Evolutionary conservation across 495 filamentous ascomycete genomes (phyloP).

Genomic region (Gamarada debralockiae): DNA sequence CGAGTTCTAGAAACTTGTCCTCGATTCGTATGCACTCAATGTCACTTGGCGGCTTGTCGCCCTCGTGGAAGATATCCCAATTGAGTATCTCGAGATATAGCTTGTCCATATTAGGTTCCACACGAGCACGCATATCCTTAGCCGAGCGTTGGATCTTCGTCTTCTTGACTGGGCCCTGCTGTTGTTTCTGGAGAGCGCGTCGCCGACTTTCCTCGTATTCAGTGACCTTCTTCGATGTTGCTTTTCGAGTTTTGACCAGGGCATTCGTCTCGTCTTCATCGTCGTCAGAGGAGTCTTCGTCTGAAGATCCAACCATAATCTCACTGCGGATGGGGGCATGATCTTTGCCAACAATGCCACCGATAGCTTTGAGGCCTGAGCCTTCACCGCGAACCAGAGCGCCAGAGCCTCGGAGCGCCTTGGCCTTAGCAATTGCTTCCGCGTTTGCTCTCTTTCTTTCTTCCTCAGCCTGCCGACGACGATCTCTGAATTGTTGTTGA

Average conservation of each 20-base stretch:
- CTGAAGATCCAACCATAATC: constrained; percentile 88
- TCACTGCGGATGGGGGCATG: constrained; percentile 66
- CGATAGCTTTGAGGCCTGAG: constrained; percentile 68
- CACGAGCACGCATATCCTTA: constrained; percentile 89
- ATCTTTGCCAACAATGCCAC: constrained; percentile 75
- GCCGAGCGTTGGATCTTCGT: constrained; percentile 67
- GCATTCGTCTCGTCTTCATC: constrained; percentile 42
- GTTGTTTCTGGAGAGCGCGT: constrained; percentile 41
- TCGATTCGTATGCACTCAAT: constrained; percentile 71
- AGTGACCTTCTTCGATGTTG: constrained; percentile 41
- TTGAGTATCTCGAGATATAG: constrained; percentile 81
- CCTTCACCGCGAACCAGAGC: constrained; percentile 66
- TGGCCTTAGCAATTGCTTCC: constrained; percentile 61
- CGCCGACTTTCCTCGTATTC: constrained; percentile 54
- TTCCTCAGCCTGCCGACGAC: constrained; percentile 66
- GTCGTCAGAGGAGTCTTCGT: constrained; percentile 64
- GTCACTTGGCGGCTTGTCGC: constrained; percentile 74
- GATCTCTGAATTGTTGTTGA: constrained; percentile 52
- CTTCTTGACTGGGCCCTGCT: constrained; percentile 74
- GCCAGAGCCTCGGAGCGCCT: constrained; percentile 51
- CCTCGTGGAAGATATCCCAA: constrained; percentile 90
- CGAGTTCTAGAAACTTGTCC: constrained; percentile 67
- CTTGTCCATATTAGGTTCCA: constrained; percentile 82
- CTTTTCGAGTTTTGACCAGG: constrained; percentile 43
- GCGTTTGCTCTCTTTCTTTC: constrained; percentile 69